Conservation (phyloP, 352 stramenopile genomes). For the Phytophthora idaei region DNA sequence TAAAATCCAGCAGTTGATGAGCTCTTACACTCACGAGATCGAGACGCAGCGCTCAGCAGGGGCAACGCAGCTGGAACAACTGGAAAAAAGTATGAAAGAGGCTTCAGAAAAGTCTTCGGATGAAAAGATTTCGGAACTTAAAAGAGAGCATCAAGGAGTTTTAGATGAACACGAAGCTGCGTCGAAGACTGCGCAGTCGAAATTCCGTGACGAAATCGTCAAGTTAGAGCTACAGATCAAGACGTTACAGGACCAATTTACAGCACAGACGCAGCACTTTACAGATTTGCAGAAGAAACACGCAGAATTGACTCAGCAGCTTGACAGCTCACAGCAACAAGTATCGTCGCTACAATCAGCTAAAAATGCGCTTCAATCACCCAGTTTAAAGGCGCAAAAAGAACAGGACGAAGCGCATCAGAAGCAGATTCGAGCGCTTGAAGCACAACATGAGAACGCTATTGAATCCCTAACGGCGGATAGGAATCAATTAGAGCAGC, state of each 20-base stretch:
- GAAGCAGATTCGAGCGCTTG: conserved; percentile 45
- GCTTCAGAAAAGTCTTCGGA: conserved; percentile 23
- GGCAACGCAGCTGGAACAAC: conserved; percentile 24
- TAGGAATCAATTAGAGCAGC: conserved; percentile 27
- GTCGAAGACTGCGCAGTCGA: conserved; percentile 21
- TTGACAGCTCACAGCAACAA: conserved; percentile 37
- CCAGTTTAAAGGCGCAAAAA: conserved; percentile 40
- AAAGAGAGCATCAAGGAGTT: conserved; percentile 28
- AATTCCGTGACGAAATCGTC: conserved; percentile 20
- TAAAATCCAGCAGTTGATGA: conserved; percentile 24
- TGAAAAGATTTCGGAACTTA: conserved; percentile 34
- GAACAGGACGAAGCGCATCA: conserved; percentile 48
- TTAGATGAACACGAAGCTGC: conserved; percentile 24
- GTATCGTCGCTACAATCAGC: conserved; percentile 29
- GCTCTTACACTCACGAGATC: conserved; percentile 27
- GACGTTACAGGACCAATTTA: conserved; percentile 28
- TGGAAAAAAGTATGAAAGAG: conserved; percentile 21
- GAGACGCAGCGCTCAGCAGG: conserved; percentile 17
- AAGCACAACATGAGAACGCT: conserved; percentile 32
- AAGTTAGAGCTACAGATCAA: conserved; percentile 25
- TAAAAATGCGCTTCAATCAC: conserved; percentile 39
- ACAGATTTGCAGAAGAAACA: conserved; percentile 32
- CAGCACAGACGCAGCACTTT: conserved; percentile 15
- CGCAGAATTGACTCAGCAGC: conserved; percentile 12
- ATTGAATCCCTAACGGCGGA: conserved; percentile 25